phyloP scores from a whole-genome alignment of 179 eudicot species.

The Sideroxylon spinosum region DNA sequence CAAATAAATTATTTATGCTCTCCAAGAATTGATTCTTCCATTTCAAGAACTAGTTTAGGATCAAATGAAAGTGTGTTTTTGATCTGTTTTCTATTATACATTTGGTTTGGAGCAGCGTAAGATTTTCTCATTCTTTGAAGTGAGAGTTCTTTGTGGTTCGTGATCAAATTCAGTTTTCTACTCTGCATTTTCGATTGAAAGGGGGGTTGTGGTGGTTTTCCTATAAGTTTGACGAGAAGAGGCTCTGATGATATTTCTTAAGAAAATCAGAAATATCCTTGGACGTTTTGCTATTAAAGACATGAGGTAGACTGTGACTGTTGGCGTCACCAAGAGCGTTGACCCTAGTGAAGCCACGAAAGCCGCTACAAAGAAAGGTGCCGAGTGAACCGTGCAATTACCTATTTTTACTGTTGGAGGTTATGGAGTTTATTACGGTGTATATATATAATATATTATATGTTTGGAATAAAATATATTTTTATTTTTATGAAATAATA shows the following conservation, averaged over 20 bases:
- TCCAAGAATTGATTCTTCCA: conserved; percentile 20
- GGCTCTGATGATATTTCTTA: too few species aligned
- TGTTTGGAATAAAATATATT: too few species aligned
- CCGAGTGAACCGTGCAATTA: conserved; percentile 27
- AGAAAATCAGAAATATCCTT: too few species aligned
- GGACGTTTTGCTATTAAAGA: conserved; percentile 52
- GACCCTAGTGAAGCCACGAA: conserved; percentile 54
- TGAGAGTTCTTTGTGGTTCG: background rate
- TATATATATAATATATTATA: too few species aligned
- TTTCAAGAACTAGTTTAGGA: conserved; percentile 20
- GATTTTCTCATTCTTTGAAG: background rate
- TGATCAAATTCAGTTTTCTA: background rate
- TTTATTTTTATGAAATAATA: too few species aligned
- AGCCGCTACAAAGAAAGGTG: conserved; percentile 52
- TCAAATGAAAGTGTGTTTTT: background rate
- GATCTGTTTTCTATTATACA: background rate
- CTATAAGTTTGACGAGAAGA: background rate
- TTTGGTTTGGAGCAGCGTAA: background rate
- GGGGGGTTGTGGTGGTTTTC: background rate
- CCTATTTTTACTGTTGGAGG: background rate
- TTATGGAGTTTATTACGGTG: background rate
- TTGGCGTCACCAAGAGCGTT: conserved; percentile 52
- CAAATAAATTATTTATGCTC: conserved; percentile 4
- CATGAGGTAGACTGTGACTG: conserved; percentile 55
- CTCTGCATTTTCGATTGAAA: background rate